Evolutionary conservation across 139 green algal genomes (phyloP).

Genomic region (Closterium sp.): DNA sequence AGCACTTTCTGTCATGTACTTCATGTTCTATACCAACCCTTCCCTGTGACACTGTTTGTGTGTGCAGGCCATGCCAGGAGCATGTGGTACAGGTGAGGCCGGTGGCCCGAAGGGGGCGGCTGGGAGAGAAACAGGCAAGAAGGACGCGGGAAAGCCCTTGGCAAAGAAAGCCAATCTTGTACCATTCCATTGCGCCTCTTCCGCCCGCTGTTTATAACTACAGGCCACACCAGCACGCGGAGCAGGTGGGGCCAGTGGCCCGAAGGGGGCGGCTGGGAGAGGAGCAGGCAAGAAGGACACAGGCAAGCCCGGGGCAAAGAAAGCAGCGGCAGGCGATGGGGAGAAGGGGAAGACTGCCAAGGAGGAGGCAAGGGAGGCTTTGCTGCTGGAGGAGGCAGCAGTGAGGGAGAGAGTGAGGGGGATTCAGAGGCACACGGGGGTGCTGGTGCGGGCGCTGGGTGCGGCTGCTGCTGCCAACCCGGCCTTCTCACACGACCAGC

Average conservation of each 20-base stretch:
- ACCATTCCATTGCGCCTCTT: no score
- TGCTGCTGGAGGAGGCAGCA: slow-evolving; percentile 35
- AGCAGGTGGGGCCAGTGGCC: neutral
- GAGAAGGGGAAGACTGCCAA: slow-evolving; percentile 42
- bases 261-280: neutral
- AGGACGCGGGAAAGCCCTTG: neutral
- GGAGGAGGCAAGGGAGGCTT: slow-evolving; percentile 39
- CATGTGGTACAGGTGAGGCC: no score
- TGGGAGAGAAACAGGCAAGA: neutral
- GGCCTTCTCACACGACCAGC: slow-evolving; percentile 43
- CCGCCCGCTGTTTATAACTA: neutral
- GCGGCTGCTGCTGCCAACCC: slow-evolving; percentile 29
- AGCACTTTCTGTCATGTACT: no score
- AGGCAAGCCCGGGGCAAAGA: neutral
- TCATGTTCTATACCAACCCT: no score
- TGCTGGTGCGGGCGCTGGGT: slow-evolving; percentile 20
- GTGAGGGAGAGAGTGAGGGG: neutral
- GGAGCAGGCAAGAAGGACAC: neutral
- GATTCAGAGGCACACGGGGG: neutral
- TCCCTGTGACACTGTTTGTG: no score
- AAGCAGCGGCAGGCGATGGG: neutral
- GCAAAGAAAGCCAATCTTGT: neutral
- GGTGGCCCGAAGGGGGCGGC: no score
- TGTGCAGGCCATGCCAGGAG: no score
- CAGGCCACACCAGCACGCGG: neutral